Conservation (phyloP, 306 rosid genomes). For the Cucumis sativus region DNA sequence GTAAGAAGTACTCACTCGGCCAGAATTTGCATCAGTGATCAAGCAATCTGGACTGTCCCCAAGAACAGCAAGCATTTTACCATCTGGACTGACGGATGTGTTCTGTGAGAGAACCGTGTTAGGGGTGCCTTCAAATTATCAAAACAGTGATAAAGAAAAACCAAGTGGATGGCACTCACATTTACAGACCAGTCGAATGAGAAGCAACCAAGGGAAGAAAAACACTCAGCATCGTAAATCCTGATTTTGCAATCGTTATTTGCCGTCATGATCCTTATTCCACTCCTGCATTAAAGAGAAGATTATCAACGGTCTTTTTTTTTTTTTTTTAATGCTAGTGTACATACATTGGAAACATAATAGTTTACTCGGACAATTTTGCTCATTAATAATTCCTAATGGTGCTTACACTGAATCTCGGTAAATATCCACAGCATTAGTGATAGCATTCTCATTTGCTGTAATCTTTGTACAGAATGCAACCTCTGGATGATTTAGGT, state of each 20-base stretch:
- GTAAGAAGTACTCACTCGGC: slow-evolving; percentile 9
- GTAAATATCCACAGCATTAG: slow-evolving; percentile 79
- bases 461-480: slow-evolving; percentile 66
- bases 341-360: not conserved
- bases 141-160: not conserved
- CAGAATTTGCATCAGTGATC: slow-evolving; percentile 42
- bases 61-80: slow-evolving; percentile 65
- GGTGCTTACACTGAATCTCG: slow-evolving; percentile 33
- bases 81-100: slow-evolving; percentile 73
- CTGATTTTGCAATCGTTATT: slow-evolving; percentile 85
- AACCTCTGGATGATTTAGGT: slow-evolving; percentile 50
- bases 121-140: not conserved
- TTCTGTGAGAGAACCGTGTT: slow-evolving; percentile 27
- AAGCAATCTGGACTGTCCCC: slow-evolving; percentile 80
- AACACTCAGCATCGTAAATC: slow-evolving; percentile 47
- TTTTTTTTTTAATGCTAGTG: not conserved
- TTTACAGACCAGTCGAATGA: slow-evolving; percentile 86
- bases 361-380: not conserved
- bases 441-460: slow-evolving; percentile 67
- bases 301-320: not conserved
- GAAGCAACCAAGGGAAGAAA: slow-evolving; percentile 51
- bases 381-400: not conserved
- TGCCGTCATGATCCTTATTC: slow-evolving; percentile 54
- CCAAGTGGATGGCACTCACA: slow-evolving; percentile 41
- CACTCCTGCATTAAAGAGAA: slow-evolving; percentile 41